phyloP scores from a whole-genome alignment of 1,284 basidiomycete genomes.

The Vanrija sp. region DNA sequence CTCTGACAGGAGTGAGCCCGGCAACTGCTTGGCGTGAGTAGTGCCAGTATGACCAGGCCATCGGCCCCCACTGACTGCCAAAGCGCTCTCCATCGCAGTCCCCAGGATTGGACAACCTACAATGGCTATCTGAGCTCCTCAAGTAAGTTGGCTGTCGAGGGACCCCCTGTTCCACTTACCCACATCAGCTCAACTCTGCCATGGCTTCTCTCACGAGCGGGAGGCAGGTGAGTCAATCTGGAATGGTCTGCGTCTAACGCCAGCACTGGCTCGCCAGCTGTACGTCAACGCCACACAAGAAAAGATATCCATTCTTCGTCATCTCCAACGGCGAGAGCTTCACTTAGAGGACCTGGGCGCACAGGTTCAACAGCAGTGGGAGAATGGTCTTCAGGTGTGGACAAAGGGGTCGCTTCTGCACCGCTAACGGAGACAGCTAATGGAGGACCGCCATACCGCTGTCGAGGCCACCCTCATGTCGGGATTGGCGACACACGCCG shows the following conservation, averaged over 20 bases:
- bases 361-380: not conserved
- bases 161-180: not conserved
- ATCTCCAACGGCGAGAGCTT: slow-evolving; percentile 17
- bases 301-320: slow-evolving; percentile 27
- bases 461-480: too few relatives aligned
- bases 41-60: too few relatives aligned
- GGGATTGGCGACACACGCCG: too few relatives aligned
- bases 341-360: not conserved
- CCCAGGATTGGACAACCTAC: slow-evolving; percentile 48
- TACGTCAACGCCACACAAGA: slow-evolving; percentile 33
- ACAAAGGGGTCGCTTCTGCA: too few relatives aligned
- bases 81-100: slow-evolving; percentile 45
- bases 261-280: slow-evolving; percentile 28
- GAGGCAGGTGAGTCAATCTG: slow-evolving; percentile 24
- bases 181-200: slow-evolving; percentile 37
- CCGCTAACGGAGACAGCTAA: too few relatives aligned
- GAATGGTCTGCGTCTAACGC: not conserved
- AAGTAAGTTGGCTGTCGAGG: slow-evolving; percentile 22
- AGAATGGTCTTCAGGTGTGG: slow-evolving; percentile 6
- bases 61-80: not conserved
- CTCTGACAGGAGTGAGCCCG: not conserved
- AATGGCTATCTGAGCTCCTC: slow-evolving; percentile 44
- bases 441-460: too few relatives aligned
- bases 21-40: slow-evolving; percentile 31
- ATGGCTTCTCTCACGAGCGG: slow-evolving; percentile 25